phyloP scores from a whole-genome alignment of 495 filamentous ascomycete genomes.

The Poronia punctata region DNA sequence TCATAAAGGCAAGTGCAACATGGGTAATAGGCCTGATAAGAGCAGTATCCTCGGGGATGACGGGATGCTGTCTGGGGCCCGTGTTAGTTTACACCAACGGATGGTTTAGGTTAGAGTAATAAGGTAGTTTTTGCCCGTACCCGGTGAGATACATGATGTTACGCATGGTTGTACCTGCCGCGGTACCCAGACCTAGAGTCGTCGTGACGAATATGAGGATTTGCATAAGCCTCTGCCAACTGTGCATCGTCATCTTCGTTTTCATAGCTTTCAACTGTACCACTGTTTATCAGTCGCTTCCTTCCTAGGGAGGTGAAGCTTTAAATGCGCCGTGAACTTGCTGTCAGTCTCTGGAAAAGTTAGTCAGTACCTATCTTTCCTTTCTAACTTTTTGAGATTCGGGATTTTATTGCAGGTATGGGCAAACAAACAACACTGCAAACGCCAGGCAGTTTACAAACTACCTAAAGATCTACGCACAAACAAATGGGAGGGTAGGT shows the following conservation, averaged over 20 bases:
- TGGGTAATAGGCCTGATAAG: slow-evolving; percentile 49
- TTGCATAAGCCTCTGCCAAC: slow-evolving; percentile 7
- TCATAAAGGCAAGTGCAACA: slow-evolving; percentile 64
- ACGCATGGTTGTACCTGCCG: slow-evolving; percentile 21
- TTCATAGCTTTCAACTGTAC: not conserved
- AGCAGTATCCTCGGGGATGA: slow-evolving; percentile 38
- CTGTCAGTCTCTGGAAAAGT: too few species aligned
- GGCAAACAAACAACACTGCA: too few species aligned
- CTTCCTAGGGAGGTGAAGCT: too few species aligned
- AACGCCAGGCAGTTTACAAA: too few species aligned
- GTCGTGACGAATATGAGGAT: slow-evolving; percentile 8
- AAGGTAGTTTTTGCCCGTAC: slow-evolving; percentile 20
- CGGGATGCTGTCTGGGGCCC: slow-evolving; percentile 43
- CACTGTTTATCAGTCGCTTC: not conserved
- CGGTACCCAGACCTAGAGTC: too few species aligned
- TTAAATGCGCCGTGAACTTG: too few species aligned
- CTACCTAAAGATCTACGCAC: too few species aligned
- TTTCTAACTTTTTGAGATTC: too few species aligned
- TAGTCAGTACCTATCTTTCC: too few species aligned
- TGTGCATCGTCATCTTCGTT: slow-evolving; percentile 1
- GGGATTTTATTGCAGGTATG: too few species aligned
- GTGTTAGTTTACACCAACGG: not conserved
- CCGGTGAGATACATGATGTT: slow-evolving; percentile 57
- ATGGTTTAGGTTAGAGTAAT: not conserved
- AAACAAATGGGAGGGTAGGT: too few species aligned